phyloP scores from a whole-genome alignment of 2,329 filamentous ascomycete species.

The Elsinoe batatas region DNA sequence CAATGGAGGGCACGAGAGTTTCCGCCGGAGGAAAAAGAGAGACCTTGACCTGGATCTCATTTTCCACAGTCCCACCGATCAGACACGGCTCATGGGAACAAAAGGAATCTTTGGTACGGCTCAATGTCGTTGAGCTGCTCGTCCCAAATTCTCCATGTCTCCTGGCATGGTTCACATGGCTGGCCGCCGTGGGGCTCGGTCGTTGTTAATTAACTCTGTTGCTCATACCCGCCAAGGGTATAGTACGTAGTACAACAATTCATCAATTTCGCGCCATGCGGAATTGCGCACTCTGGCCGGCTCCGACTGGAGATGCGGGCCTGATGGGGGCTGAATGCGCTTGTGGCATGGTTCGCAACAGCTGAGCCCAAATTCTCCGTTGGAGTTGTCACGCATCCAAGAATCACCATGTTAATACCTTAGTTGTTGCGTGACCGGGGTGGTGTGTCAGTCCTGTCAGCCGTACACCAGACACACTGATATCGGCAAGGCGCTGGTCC shows the following conservation, averaged over 20 bases:
- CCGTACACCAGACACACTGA: too few species aligned
- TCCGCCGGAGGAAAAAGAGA: too few species aligned
- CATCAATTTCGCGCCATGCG: conserved; percentile 6
- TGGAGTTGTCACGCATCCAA: too few species aligned
- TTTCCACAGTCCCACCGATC: neutral
- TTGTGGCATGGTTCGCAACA: too few species aligned
- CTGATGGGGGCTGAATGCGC: neutral
- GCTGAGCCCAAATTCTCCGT: neutral
- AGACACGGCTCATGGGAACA: too few species aligned
- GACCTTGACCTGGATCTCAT: neutral
- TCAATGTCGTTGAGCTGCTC: neutral
- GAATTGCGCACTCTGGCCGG: conserved; percentile 1
- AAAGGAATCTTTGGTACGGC: too few species aligned
- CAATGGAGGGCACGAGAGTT: too few species aligned
- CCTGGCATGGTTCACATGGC: conserved; percentile 1
- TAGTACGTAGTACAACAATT: neutral
- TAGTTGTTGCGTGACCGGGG: too few species aligned
- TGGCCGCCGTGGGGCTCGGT: neutral
- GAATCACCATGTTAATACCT: too few species aligned
- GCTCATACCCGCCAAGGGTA: conserved; percentile 1
- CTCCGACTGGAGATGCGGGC: neutral
- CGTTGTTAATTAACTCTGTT: neutral
- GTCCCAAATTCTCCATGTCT: neutral
- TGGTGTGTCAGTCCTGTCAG: too few species aligned
- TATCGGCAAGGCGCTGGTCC: too few species aligned